Evolutionary conservation across 2,329 filamentous ascomycete species (phyloP), one percentile per base, ranked within the genome.

Genomic region (Aplosporella prunicola): DNA sequence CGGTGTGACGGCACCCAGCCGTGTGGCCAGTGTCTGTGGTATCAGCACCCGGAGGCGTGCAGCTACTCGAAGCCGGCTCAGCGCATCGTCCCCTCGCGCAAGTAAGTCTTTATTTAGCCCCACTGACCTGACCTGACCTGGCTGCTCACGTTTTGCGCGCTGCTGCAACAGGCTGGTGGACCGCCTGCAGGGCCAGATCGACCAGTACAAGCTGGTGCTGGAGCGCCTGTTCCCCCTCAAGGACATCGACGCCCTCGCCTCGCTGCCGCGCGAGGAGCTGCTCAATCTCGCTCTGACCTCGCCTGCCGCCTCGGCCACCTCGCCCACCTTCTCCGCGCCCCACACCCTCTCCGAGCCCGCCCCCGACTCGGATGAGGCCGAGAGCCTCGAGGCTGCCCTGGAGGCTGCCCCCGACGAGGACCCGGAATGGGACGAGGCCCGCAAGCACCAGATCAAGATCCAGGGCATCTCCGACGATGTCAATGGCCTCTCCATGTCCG

Each of bases 1-100:
- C 79, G 84, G 45, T 91, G 84, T 53, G 82, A 88, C 62, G 84
- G 84, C 38, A 74, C 80, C 47, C 80, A 85, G 52, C 84, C 84
- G 9, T 91, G 84, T 53, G 81, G 82, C 24, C 83, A 87, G 55
- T 91, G 84, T 55, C 72, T 83, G 41, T 87, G 82, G 57, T 88
- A 85, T 55, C 77, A 84, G 40, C 82, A 83, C 44, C 80, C 82
- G 4, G 83, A 87, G 56, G 70, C 76, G 38, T 89, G 84, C 55
- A 78, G 80, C 50, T 89, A 89, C 57, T 80, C 85, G 47, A 86
- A 88, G 61, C 82, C 86, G 45, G 72, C 82, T 11, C 80, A 84
- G 56, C 68, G 81, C 43, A 76, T 84, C 8, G 79, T 85, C 41
- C 82, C 83, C 1, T 88, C 83, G 7, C 74, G 81, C 58, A 87